Conservation (phyloP, 1,139 yeast species). For the Lodderomyces oxycetoniae region DNA sequence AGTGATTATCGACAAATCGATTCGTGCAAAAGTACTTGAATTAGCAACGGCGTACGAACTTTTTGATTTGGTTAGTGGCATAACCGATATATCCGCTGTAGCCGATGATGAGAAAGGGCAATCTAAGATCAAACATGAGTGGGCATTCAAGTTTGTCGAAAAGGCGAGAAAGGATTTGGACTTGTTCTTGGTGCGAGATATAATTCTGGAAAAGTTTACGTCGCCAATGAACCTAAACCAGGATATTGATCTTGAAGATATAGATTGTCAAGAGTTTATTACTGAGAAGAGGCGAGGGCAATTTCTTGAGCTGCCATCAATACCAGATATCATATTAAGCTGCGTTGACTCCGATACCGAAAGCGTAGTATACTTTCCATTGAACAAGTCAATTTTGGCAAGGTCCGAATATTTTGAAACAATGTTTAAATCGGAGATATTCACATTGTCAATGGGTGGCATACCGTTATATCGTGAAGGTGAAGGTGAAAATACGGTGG, state of each 20-base stretch:
- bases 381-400: conserved; percentile 55
- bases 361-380: conserved; percentile 47
- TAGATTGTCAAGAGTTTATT: conserved; percentile 20
- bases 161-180: conserved; percentile 44
- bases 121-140: conserved; percentile 41
- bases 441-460: no score
- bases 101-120: conserved; percentile 21
- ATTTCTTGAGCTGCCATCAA: conserved; percentile 23
- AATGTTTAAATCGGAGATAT: conserved; percentile 41
- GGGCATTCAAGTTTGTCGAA: conserved; percentile 42
- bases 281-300: conserved; percentile 15
- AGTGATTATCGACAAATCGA: conserved; percentile 24
- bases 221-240: conserved; percentile 14
- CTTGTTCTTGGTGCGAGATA: conserved; percentile 31
- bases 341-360: conserved; percentile 29
- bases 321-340: conserved; percentile 49
- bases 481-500: conserved; percentile 1
- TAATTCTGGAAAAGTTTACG: conserved; percentile 26
- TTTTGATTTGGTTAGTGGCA: conserved; percentile 29
- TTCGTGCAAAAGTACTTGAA: conserved; percentile 22
- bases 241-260: conserved; percentile 31
- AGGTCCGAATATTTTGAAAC: conserved; percentile 63
- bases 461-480: conserved; percentile 16
- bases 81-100: conserved; percentile 18
- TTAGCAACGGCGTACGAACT: conserved; percentile 35